Evolutionary conservation across 306 rosid species (phyloP).

Genomic region (Castanea mollissima): DNA sequence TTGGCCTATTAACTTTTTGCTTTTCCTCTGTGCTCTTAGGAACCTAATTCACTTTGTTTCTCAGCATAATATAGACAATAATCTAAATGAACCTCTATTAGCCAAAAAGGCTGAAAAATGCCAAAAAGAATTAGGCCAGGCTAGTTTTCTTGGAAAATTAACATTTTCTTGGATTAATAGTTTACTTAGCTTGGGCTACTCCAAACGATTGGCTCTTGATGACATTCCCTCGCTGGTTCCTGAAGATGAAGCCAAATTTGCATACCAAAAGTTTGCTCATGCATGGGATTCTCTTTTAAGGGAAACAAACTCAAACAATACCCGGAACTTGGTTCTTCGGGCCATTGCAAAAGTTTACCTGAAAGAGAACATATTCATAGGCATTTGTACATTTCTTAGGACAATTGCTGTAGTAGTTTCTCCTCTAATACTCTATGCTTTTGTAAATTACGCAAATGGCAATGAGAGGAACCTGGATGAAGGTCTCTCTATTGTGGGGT

Average conservation of each 20-base stretch:
- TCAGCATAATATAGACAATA: constrained; percentile 4
- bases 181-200: constrained; percentile 54
- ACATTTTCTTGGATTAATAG: constrained; percentile 66
- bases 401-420: constrained; percentile 46
- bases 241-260: constrained; percentile 57
- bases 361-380: constrained; percentile 56
- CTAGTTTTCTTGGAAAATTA: constrained; percentile 44
- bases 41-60: constrained; percentile 25
- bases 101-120: constrained; percentile 16
- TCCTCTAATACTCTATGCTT: constrained; percentile 64
- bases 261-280: constrained; percentile 42
- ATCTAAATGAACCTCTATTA: constrained; percentile 53
- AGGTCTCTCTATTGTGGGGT: constrained; percentile 55
- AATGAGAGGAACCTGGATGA: constrained; percentile 18
- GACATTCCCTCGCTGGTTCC: constrained; percentile 60
- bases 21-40: constrained; percentile 45
- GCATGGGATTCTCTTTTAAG: constrained; percentile 49
- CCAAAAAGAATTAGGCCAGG: constrained; percentile 27
- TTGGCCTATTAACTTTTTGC: constrained; percentile 46
- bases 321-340: constrained; percentile 47
- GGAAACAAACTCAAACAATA: constrained; percentile 30
- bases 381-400: constrained; percentile 44
- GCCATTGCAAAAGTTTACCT: constrained; percentile 42
- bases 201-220: constrained; percentile 49
- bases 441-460: constrained; percentile 54